Base-by-base conservation (phyloP, 441 rosid genomes). In the Pelargonium cotyledonis region DNA sequence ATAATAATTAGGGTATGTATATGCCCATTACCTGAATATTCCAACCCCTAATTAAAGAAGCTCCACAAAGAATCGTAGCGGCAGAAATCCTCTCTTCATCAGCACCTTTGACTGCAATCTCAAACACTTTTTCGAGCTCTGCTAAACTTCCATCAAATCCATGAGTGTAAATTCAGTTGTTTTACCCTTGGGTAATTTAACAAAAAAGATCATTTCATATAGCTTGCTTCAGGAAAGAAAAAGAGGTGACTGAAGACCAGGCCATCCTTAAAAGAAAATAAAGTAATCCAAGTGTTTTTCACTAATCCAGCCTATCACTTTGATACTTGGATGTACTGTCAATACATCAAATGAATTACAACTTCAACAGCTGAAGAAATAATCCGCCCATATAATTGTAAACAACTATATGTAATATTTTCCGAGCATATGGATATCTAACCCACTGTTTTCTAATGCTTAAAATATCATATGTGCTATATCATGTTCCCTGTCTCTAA, bases 61-160 rank as follows among this genome's bases (percentile, higher is more conserved):
- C 91, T 47, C 95, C 91, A 63, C 91, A 89, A 75, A 89, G 87
- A 72, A 86, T 77, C 18, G 88, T 80, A 69, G 95, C 95, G 65
- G 95, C 91, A 71, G 87, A 83, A 70, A 86, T 84, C 78, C 80
- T 89, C 86, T 84, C 89, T 49, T 83, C 86, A 18, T 85, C 85
- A 14, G 85, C 82, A 82, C 95, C 95, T 76, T 86, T 80, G 77
- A 85, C 78, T 68, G 91, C 91, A 41, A 85, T 79, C 81, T 85
- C 89, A 75, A 78, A 89, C 68, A 86, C 65, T 82, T 86, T 89
- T 88, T 86, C 82, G 79, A 89, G 81, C 84, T 89, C 95, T 79
- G 85, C 86, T 84, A 89, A 86, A 80, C 95, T 89, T 89, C 88
- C 91, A 89, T 85, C 84, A 89, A 86, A 89, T 74, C 80, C 84